phyloP scores from a whole-genome alignment of 257 asterid species.

The Ilex aquifolium region DNA sequence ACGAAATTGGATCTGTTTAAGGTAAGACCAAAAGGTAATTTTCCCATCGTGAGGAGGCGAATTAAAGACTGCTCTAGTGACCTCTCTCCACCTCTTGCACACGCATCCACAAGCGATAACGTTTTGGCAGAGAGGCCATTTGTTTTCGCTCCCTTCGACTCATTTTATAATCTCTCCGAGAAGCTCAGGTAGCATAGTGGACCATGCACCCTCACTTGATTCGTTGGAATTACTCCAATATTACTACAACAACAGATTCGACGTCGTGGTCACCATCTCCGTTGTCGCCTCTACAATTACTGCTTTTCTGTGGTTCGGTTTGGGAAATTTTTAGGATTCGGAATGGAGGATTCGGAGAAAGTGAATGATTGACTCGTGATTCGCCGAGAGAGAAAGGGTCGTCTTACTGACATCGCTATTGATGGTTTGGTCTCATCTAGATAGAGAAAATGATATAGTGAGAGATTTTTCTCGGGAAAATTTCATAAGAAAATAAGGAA shows the following conservation, averaged over 20 bases:
- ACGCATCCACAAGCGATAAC: constrained; percentile 91
- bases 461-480: too few relatives aligned
- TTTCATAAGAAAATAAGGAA: too few relatives aligned
- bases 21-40: constrained; percentile 85
- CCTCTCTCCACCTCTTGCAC: constrained; percentile 86
- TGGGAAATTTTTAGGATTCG: constrained; percentile 25
- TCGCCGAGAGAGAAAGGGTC: constrained; percentile 67
- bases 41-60: constrained; percentile 42
- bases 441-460: constrained; percentile 10
- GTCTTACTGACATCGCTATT: constrained; percentile 52
- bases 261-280: neutral
- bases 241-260: too few relatives aligned
- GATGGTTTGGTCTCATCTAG: constrained; percentile 8
- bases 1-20: constrained; percentile 51
- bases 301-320: neutral
- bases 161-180: constrained; percentile 65
- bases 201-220: constrained; percentile 38
- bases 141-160: constrained; percentile 66
- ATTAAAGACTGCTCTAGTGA: constrained; percentile 62
- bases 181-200: constrained; percentile 77
- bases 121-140: constrained; percentile 80
- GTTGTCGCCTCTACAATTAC: constrained; percentile 17
- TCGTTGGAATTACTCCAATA: too few relatives aligned
- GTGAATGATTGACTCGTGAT: constrained; percentile 53
- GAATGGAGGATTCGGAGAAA: constrained; percentile 47